These are phyloP conservation scores for Picochlorum sp. DNA, from an alignment of 139 green algal species.

Conservation along the genomic window DNA sequence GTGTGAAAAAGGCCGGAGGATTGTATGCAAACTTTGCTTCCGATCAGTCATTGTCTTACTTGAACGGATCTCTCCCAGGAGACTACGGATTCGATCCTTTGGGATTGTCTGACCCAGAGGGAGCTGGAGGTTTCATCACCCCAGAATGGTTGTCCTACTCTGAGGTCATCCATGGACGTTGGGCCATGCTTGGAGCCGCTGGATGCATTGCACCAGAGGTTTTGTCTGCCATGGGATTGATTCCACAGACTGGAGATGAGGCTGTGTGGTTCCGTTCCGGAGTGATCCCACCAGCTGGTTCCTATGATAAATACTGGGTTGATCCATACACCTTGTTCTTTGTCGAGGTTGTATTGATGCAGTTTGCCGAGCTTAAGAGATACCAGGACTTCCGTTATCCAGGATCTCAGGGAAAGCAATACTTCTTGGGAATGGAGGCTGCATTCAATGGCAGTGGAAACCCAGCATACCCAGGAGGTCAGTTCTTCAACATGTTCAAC, in stretches of 20 bases:
- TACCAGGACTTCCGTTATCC: conserved; percentile 81
- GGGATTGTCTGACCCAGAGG: conserved; percentile 86
- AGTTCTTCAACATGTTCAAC: conserved; percentile 93
- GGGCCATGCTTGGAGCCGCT: conserved; percentile 94
- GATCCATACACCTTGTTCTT: conserved; percentile 93
- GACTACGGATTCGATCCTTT: conserved; percentile 84
- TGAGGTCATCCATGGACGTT: conserved; percentile 78
- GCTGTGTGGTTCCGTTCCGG: conserved; percentile 83
- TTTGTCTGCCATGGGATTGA: conserved; percentile 67
- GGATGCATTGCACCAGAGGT: conserved; percentile 91
- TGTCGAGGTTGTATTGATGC: conserved; percentile 84
- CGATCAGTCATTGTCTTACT: conserved; percentile 80
- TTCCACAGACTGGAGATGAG: conserved; percentile 51
- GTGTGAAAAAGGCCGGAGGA: conserved; percentile 52
- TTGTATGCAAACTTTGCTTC: conserved; percentile 50
- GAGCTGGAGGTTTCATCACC: conserved; percentile 82
- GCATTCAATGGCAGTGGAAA: conserved; percentile 76
- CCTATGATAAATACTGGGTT: conserved; percentile 74
- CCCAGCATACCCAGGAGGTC: conserved; percentile 88
- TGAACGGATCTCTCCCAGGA: conserved; percentile 83
- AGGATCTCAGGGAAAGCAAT: conserved; percentile 86
- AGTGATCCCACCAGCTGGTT: conserved; percentile 78
- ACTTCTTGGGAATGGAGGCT: conserved; percentile 91
- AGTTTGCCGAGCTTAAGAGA: conserved; percentile 91
- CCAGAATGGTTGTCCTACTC: conserved; percentile 83